Base-by-base conservation (phyloP, 192 early-diverging fungal genomes). In the Mortierella antarctica region DNA sequence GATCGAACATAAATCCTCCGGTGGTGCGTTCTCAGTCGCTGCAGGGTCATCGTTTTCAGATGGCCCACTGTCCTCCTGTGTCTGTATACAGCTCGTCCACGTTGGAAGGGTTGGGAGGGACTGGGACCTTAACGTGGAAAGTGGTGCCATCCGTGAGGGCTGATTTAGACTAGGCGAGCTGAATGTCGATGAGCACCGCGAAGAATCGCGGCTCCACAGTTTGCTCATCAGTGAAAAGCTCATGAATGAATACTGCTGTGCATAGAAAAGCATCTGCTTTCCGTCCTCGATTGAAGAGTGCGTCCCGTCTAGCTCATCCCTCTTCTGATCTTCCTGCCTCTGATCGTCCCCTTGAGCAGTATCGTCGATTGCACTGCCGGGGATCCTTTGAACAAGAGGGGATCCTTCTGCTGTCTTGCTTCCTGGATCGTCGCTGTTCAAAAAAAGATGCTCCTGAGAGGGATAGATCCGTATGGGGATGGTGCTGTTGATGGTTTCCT, bases 401-500 rank as follows among this genome's bases (percentile, higher is more conserved):
- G 15, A 9, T 31, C 12, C n/a, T 40, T 57, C 54, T 4, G 17
- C 40, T 13, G 48, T 18, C 23, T 63, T 50, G 11, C 0, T 17
- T 51, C 18, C 13, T 9, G 58, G 1, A 18, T 57, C 67, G 18
- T 76, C 45, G 10, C 58, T 67, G 54, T 69, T 57, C 1, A 78
- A 57, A 47, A 70, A 66, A 12, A 70, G 13, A 0, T 5, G 54
- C 12, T 70, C 49, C 1, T 48, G 42, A 14, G 68, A 79, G 13
- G 70, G 77, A 9, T 63, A 80, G 42, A 80, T 23, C 9, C 77
- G 77, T 45, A 72, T 72, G 0, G 69, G 65, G 18, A 80, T 72
- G 23, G 49, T 40, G 7, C 40, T 71, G 39, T 80, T 68, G 59
- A 80, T 72, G 14, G 61, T 63, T 3, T n/a, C 15, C 42, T 80